These are phyloP conservation scores for Lasiodiplodia theobromae DNA, from an alignment of 2,329 filamentous ascomycete genomes.

Conservation along the genomic window DNA sequence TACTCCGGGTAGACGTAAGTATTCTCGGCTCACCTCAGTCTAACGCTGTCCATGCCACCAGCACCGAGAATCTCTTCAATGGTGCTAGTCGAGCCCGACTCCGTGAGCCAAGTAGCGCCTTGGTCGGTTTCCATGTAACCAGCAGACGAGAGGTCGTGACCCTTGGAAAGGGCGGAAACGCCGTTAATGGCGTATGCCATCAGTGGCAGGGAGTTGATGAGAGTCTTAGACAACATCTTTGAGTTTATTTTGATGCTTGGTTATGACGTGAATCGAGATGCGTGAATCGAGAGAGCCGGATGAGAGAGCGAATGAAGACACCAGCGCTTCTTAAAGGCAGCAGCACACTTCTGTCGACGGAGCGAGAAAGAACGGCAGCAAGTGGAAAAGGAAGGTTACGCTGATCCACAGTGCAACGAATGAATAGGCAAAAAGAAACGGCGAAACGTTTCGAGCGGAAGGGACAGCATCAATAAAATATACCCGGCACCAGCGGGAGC, in stretches of 20 bases:
- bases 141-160: constrained; percentile 29
- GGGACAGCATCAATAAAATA: background rate
- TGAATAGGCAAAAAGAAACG: background rate
- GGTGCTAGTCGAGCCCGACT: constrained; percentile 9
- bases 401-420: background rate
- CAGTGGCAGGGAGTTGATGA: constrained; percentile 13
- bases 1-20: background rate
- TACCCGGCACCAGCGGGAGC: background rate
- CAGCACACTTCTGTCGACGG: background rate
- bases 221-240: constrained; percentile 13
- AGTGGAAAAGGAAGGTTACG: background rate
- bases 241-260: background rate
- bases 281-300: background rate
- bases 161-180: constrained; percentile 20
- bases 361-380: background rate
- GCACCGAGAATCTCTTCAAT: constrained; percentile 24
- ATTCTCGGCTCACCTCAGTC: constrained; percentile 14
- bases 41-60: constrained; percentile 30
- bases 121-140: constrained; percentile 25
- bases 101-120: constrained; percentile 18
- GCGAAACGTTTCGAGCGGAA: background rate
- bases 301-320: background rate
- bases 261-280: background rate
- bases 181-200: constrained; percentile 16
- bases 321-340: background rate